Percentiles rank a stretch among this genome's conserved stretches.
phyloP scores from a whole-genome alignment of 768 basidiomycete genomes.

The Leccinum variicolor region DNA sequence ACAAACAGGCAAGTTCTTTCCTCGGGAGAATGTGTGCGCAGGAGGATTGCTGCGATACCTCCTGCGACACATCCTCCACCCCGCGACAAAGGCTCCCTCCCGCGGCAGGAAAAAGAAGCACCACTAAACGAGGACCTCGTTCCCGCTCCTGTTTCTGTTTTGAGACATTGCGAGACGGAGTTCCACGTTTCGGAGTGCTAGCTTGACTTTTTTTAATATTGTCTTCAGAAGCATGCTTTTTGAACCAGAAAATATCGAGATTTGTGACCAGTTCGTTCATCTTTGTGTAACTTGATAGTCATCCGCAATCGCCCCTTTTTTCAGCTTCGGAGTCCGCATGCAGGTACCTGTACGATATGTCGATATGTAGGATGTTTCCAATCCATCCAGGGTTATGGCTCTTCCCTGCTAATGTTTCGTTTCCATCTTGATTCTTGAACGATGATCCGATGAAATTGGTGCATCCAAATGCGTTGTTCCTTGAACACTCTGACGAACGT shows the following conservation, averaged over 20 bases:
- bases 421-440: not conserved
- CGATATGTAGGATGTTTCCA: not conserved
- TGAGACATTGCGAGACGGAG: not conserved
- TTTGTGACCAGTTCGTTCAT: not conserved
- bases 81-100: not conserved
- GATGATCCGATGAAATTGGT: not conserved
- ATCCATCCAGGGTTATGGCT: too few relatives aligned
- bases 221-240: not conserved
- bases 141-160: not conserved
- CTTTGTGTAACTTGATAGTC: not conserved
- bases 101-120: slow-evolving; percentile 1
- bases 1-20: slow-evolving; percentile 10
- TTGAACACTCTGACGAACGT: too few relatives aligned
- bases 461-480: not conserved
- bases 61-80: slow-evolving; percentile 13
- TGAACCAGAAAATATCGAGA: not conserved
- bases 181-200: not conserved
- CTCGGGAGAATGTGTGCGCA: slow-evolving; percentile 11
- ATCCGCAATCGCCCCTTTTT: not conserved
- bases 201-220: not conserved
- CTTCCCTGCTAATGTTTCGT: not conserved
- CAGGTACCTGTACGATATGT: not conserved
- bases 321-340: not conserved
- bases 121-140: slow-evolving; percentile 12
- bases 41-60: slow-evolving; percentile 14